Evolutionary conservation across 495 filamentous ascomycete genomes (phyloP).

Genomic region (Neurospora sp.): DNA sequence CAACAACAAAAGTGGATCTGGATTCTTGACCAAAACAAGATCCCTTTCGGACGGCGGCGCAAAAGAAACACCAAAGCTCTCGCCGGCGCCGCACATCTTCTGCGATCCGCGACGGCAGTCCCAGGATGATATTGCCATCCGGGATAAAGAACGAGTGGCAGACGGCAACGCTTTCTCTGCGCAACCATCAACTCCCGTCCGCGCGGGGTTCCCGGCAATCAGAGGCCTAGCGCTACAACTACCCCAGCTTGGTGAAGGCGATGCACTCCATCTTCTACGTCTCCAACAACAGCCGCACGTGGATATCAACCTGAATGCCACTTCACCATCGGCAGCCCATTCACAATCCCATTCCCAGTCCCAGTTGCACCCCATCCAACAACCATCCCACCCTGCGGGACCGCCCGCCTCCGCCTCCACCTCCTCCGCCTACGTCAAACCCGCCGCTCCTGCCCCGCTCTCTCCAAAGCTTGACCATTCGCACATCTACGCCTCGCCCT

Average conservation of each 20-base stretch:
- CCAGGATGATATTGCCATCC: conserved; percentile 69
- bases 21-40: conserved; percentile 25
- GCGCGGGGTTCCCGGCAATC: conserved; percentile 47
- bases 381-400: neutral
- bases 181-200: conserved; percentile 40
- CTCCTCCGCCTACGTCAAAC: conserved; percentile 44
- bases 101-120: conserved; percentile 40
- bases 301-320: neutral
- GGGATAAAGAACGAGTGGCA: conserved; percentile 23
- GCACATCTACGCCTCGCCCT: conserved; percentile 69
- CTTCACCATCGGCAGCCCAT: neutral
- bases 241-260: conserved; percentile 26
- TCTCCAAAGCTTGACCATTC: conserved; percentile 79
- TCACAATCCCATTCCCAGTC: neutral
- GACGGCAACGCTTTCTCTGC: neutral
- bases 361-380: neutral
- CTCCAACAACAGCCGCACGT: neutral
- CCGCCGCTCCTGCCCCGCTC: conserved; percentile 45
- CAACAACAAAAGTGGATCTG: neutral
- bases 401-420: conserved; percentile 25
- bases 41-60: conserved; percentile 41
- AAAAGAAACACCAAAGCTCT: conserved; percentile 39
- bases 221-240: conserved; percentile 66
- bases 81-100: conserved; percentile 56
- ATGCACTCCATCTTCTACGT: neutral